Evolutionary conservation across 345 rosid genomes (phyloP), one percentile per base, ranked within the genome.

Genomic region (Populus alba): DNA sequence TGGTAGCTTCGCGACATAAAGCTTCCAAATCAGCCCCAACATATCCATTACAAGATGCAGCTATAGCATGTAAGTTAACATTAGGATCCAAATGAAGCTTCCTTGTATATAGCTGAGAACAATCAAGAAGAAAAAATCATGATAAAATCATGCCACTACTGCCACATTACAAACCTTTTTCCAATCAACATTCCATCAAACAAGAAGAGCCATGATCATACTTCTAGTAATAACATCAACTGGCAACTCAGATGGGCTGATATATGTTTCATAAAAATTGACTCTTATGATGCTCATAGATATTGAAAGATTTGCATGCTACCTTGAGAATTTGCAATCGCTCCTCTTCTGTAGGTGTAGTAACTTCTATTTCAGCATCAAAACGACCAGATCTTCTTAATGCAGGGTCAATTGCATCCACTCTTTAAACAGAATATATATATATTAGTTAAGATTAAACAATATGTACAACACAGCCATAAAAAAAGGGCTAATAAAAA

Each of bases 21-120:
- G 97, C 97, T 91, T 92, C 97, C 78, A 96, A 89, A 91, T 94
- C 98, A 83, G 98, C 96, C 71, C 99, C 98, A 75, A 94, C 97
- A 83, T 87, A 96, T 68, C 98, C 99, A 69, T 89, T 94, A 89
- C 95, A 94, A 66, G 91, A 88, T 65, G 89, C 83, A 81, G 98
- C 99, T 72, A 96, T 75, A 61, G 86, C 91, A 83, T 84, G 82
- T 38, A 96, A 84, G 81, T 90, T 88, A 35, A 88, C 87, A 74
- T 45, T 81, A 72, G 85, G 77, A 81, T 84, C 91, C 90, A 96
- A 79, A 61, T 72, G 82, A 61, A 91, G 80, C 86, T 87, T 91
- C 87, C 85, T 94, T 29, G 97, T 87, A 78, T 96, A 92, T 20
- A 94, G 90, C 98, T 94, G 91, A 80, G 81, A 2, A 87, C 2